Base-by-base conservation (phyloP, 257 asterid species). In the Solanum etuberosum region DNA sequence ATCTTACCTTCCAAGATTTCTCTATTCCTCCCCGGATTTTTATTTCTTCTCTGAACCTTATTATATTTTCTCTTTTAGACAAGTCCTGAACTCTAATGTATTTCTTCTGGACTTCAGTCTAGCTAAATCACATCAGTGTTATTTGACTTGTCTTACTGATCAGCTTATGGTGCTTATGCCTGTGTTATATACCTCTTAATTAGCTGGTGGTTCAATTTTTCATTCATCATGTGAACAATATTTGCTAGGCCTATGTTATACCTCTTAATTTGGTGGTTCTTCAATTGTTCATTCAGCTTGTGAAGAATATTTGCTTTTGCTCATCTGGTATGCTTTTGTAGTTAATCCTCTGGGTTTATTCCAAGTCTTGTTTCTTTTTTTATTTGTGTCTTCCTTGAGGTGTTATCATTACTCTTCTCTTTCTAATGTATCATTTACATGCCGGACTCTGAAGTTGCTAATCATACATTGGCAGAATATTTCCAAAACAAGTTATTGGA, bases 401-500 rank as follows among this genome's bases (percentile, higher is more conserved):
- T 18, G 14, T 7, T 42, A 77, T 77, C 51, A n/a, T 7, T 42
- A 42, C 61, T 42, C 83, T 76, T 16, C 73, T 65, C 73, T 27
- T 65, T 80, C 85, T 3, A 29, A 80, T 29, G 13, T 48, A 16
- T 43, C 65, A 27, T 48, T 80, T 25, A 80, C 85, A 8, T 20
- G 42, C 67, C 15, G 85, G 40, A 29, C 13, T 4, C 90, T 82
- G 88, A 88, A 38, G 78, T 80, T 86, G 61, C 88, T 86, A 48
- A 78, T 90, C 88, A 88, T 89, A 43, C 85, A 34, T 91, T 89
- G 89, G 85, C 98, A 97, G 99, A 97, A 90, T 97, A 97, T 92
- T 96, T 97, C 90, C 98, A 97, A 87, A 97, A 97, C 92, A 96
- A 95, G 91, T 89, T 97, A 94, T 93, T 97, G 90, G 99, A 97